Base-by-base conservation (phyloP, 2,329 filamentous ascomycete species). In the Fusarium xyrophilum region DNA sequence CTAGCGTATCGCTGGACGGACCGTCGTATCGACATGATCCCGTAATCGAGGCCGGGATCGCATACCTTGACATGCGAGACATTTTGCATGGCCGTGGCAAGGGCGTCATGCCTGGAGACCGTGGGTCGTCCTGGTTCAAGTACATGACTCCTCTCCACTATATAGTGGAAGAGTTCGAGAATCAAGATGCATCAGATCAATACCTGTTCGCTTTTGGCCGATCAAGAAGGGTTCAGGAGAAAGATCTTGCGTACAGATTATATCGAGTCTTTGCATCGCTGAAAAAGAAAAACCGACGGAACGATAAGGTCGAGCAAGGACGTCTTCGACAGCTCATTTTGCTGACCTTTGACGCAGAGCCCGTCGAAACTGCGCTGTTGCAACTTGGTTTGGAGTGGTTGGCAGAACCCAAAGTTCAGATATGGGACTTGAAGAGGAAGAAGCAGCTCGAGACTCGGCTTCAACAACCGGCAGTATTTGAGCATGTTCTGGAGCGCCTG, bases 101-200 rank as follows among this genome's bases (percentile, higher is more conserved):
- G 2, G 36, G n/a, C 4, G 30, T 35, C 0, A 55, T 39, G 10
- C 68, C 65, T 0, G 62, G 63, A 32, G 65, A 67, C 12, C 51
- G 68, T 32, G 68, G 65, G 1, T 63, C 59, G 3, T 66, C 58
- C 12, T 70, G 68, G 68, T 70, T 68, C 40, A 51, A 38, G n/a
- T 42, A 58, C 15, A 71, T 71, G 63, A 52, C 50, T 3, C 52
- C 59, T 7, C 23, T 51, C 10, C 62, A 71, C 28, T 67, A 56
- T 10, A 67, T 69, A 6, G 39, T 65, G 1, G 51, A 59, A 15
- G 69, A 67, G 33, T 67, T 51, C 30, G 39, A 57, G 19, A 52
- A 48, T 7, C 61, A 67, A 14, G 19, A 47, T 7, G 10, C 5
- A 33, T 9, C 23, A 47, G 8, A 44, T 13, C 38, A 44, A 17